Evolutionary conservation across 1,139 yeast genomes (phyloP).

Genomic region (Saccharomyces hybrid): DNA sequence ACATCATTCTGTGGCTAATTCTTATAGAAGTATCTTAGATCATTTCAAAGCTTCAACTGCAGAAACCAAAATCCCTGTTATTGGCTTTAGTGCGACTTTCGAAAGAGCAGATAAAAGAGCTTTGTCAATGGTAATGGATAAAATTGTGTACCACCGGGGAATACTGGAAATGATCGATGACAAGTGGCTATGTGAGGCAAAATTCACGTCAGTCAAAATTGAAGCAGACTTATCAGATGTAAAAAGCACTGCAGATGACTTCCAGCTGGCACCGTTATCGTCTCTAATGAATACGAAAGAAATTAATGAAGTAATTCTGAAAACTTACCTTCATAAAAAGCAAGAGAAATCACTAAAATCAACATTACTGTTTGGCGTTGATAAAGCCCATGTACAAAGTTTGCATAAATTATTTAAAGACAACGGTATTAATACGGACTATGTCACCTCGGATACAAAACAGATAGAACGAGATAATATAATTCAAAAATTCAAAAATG

Average conservation of each 20-base stretch:
- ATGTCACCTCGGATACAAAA: constrained; percentile 63
- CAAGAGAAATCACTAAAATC: constrained; percentile 40
- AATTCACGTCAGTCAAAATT: constrained; percentile 48
- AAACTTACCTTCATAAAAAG: constrained; percentile 44
- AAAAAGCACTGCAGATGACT: constrained; percentile 40
- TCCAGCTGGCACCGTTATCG: constrained; percentile 45
- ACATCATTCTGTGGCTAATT: constrained; percentile 77
- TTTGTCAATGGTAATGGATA: constrained; percentile 56
- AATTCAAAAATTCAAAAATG: constrained; percentile 52
- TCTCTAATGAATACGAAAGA: constrained; percentile 46
- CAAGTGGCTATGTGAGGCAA: constrained; percentile 64
- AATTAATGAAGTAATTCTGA: constrained; percentile 48
- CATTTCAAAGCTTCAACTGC: constrained; percentile 48
- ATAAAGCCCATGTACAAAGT: constrained; percentile 55
- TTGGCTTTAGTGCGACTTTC: constrained; percentile 87
- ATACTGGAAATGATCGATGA: constrained; percentile 61
- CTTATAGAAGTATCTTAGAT: constrained; percentile 53
- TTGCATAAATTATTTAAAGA: constrained; percentile 48
- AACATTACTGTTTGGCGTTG: constrained; percentile 72
- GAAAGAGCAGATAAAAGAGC: constrained; percentile 59
- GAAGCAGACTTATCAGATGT: constrained; percentile 34
- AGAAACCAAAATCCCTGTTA: constrained; percentile 44
- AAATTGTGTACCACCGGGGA: constrained; percentile 64
- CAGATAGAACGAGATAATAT: constrained; percentile 45
- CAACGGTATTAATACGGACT: constrained; percentile 63